These are phyloP conservation scores for Rhizopogon sp. DNA, from an alignment of 768 basidiomycete genomes.

Conservation along the genomic window DNA sequence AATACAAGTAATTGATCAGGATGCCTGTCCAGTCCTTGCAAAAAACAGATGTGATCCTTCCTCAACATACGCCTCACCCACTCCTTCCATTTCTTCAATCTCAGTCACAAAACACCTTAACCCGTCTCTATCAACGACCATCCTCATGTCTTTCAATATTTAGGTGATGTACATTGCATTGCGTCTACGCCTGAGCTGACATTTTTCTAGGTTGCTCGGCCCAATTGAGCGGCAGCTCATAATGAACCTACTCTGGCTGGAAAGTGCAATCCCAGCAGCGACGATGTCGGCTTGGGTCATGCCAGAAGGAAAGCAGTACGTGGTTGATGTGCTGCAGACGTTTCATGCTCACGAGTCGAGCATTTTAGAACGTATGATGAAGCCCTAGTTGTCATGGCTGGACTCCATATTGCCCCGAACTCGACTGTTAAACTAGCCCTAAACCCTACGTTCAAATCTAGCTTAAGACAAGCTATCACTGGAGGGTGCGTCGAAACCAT, in stretches of 20 bases:
- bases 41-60: constrained; percentile 4
- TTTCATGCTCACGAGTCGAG: background rate
- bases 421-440: constrained; percentile 59
- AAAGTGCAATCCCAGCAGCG: constrained; percentile 58
- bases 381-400: constrained; percentile 56
- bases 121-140: constrained; percentile 77
- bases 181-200: constrained; percentile 3
- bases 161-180: constrained; percentile 41
- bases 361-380: constrained; percentile 62
- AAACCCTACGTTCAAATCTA: constrained; percentile 72
- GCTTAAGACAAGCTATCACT: constrained; percentile 78
- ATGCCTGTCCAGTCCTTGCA: constrained; percentile 2
- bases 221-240: constrained; percentile 80
- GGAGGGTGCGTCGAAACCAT: constrained; percentile 59
- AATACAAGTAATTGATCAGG: background rate
- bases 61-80: constrained; percentile 45
- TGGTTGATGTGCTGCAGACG: background rate
- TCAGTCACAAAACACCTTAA: constrained; percentile 73
- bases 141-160: constrained; percentile 90
- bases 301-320: constrained; percentile 67
- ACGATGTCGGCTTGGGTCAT: constrained; percentile 77
- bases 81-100: constrained; percentile 76
- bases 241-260: constrained; percentile 88
- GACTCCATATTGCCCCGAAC: constrained; percentile 65
- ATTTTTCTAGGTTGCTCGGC: constrained; percentile 53